phyloP scores from a whole-genome alignment of 768 basidiomycete genomes.

The Tephrocybe sp. region DNA sequence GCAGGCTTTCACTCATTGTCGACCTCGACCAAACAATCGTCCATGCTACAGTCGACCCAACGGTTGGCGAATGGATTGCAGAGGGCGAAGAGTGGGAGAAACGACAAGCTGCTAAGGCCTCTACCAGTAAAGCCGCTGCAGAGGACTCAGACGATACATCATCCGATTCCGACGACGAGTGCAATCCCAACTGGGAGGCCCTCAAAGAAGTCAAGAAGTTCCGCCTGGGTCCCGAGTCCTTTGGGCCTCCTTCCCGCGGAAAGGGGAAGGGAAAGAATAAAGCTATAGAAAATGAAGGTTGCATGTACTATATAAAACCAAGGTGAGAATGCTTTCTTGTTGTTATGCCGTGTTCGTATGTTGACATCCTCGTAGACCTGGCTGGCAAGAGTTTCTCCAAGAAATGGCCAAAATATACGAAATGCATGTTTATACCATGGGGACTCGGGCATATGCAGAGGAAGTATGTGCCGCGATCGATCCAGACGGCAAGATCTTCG shows the following conservation, averaged over 20 bases:
- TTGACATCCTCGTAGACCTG: constrained; percentile 51
- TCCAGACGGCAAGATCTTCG: constrained; percentile 81
- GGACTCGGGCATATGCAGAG: constrained; percentile 94
- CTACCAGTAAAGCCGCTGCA: constrained; percentile 26
- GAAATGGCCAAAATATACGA: constrained; percentile 80
- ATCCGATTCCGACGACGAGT: constrained; percentile 50
- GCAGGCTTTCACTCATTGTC: constrained; percentile 91
- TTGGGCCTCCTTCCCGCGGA: constrained; percentile 39
- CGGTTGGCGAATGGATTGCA: constrained; percentile 94
- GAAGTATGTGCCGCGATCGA: constrained; percentile 94
- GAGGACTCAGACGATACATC: constrained; percentile 40
- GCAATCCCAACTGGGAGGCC: constrained; percentile 92
- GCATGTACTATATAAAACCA: constrained; percentile 98
- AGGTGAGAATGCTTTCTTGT: constrained; percentile 50
- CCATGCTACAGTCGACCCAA: constrained; percentile 97
- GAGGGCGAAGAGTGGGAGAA: constrained; percentile 83
- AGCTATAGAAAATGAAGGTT: constrained; percentile 71
- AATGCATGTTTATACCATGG: constrained; percentile 99
- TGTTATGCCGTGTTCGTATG: not conserved
- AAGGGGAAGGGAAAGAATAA: constrained; percentile 60
- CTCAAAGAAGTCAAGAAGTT: constrained; percentile 90
- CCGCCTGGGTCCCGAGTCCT: constrained; percentile 80
- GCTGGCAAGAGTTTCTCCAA: constrained; percentile 76
- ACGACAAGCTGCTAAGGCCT: constrained; percentile 42
- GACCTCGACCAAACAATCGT: constrained; percentile 99